Evolutionary conservation across 345 rosid genomes (phyloP).

Genomic region (Arabis hirsuta): DNA sequence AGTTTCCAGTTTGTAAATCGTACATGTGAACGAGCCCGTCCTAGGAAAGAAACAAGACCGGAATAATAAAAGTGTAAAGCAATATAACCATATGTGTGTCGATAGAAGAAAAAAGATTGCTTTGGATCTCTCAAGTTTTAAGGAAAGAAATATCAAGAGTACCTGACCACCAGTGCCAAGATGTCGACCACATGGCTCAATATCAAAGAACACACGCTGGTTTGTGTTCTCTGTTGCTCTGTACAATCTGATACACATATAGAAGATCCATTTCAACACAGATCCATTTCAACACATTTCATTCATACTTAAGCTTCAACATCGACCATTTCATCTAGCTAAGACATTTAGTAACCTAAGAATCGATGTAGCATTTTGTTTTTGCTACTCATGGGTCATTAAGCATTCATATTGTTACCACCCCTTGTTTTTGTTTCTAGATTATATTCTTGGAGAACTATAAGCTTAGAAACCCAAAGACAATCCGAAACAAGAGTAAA

Average conservation of each 20-base stretch:
- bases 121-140: background rate
- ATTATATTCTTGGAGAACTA: background rate
- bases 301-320: background rate
- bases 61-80: background rate
- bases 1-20: constrained; percentile 87
- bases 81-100: background rate
- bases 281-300: no score
- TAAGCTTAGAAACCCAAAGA: constrained; percentile 16
- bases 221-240: constrained; percentile 84
- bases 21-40: constrained; percentile 95
- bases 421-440: background rate
- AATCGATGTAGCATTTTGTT: background rate
- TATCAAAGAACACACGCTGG: constrained; percentile 89
- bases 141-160: constrained; percentile 24
- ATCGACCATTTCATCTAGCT: constrained; percentile 1
- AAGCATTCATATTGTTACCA: background rate
- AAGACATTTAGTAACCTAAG: constrained; percentile 2
- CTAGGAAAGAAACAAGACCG: constrained; percentile 39
- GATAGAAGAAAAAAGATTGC: background rate
- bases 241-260: constrained; percentile 60
- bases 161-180: constrained; percentile 98
- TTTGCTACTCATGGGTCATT: constrained; percentile 10
- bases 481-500: background rate
- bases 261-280: constrained; percentile 17
- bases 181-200: constrained; percentile 76